Conservation (phyloP, 768 basidiomycete genomes). For the Boletus rubroflammeus region DNA sequence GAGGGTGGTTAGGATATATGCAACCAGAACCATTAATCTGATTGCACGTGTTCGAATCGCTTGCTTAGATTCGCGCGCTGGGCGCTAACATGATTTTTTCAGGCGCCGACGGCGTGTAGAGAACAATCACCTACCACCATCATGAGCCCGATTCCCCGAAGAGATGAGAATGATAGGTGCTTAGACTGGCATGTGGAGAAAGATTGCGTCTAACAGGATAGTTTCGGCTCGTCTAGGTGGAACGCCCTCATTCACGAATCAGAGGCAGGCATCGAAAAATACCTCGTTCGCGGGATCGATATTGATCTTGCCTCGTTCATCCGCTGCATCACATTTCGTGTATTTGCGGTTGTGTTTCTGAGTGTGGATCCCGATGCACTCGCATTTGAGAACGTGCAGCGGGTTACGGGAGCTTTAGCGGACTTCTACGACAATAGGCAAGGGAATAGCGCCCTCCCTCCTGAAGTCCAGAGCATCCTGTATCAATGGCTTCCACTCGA, state of each 20-base stretch:
- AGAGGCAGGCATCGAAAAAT: constrained; percentile 4
- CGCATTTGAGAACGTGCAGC: constrained; percentile 29
- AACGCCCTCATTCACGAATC: constrained; percentile 10
- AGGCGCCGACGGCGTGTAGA: constrained; percentile 6
- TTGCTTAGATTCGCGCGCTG: neutral
- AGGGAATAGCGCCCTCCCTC: constrained; percentile 25
- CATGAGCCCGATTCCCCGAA: constrained; percentile 4
- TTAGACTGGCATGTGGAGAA: neutral
- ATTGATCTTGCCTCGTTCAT: constrained; percentile 39
- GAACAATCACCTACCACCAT: constrained; percentile 1
- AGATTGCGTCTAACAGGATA: constrained; percentile 1
- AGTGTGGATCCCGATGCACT: constrained; percentile 24
- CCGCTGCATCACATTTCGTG: constrained; percentile 42
- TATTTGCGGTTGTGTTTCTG: constrained; percentile 43
- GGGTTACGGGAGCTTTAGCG: constrained; percentile 42
- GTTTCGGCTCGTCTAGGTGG: constrained; percentile 13
- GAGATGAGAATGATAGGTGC: constrained; percentile 17
- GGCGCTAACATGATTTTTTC: constrained; percentile 5
- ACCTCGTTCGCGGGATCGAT: constrained; percentile 9
- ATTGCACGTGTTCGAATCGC: constrained; percentile 15
- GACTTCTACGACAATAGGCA: constrained; percentile 37
- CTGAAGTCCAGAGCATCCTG: constrained; percentile 36
- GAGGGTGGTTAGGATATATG: neutral
- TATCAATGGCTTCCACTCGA: constrained; percentile 38
- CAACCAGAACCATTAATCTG: neutral